Conservation (phyloP, 2,329 filamentous ascomycete species). For the Aspergillus eucalypticola region DNA sequence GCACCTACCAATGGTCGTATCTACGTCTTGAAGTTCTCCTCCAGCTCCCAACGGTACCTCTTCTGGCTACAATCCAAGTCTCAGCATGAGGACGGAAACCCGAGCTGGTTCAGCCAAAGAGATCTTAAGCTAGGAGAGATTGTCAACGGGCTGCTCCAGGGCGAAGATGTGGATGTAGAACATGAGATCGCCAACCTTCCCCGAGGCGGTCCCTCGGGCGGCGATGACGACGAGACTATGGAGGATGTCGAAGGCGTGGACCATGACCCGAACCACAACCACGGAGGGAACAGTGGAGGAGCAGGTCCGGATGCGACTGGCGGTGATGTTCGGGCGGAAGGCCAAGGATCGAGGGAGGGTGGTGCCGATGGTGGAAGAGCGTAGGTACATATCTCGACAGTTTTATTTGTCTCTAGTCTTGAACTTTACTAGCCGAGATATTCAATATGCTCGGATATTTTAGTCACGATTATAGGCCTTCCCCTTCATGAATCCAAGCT, state of each 20-base stretch:
- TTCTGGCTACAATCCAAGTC: conserved; percentile 97
- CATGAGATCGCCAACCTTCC: conserved; percentile 68
- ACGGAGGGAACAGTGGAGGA: conserved; percentile 68
- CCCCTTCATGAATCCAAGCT: conserved; percentile 6
- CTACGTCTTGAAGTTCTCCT: conserved; percentile 89
- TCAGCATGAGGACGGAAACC: conserved; percentile 69
- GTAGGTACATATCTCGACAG: conserved; percentile 72
- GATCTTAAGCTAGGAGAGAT: conserved; percentile 87
- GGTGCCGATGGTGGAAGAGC: conserved; percentile 97
- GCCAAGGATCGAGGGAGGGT: conserved; percentile 82
- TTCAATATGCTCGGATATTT: not conserved
- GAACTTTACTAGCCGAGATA: conserved; percentile 7
- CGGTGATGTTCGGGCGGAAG: conserved; percentile 88
- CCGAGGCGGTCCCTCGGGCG: conserved; percentile 45
- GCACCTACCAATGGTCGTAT: conserved; percentile 77
- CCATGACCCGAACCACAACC: conserved; percentile 60
- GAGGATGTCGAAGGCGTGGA: conserved; percentile 69
- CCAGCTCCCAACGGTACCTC: conserved; percentile 84
- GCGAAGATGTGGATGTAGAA: conserved; percentile 80
- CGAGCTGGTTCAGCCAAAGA: conserved; percentile 77
- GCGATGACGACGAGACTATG: conserved; percentile 74
- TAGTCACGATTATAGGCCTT: not conserved
- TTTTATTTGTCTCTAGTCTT: conserved; percentile 12
- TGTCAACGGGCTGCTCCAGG: conserved; percentile 80
- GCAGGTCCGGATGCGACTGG: conserved; percentile 85